Evolutionary conservation across 2,329 filamentous ascomycete genomes (phyloP), one percentile per base, ranked within the genome.

Genomic region (Ophiobolus disseminans): DNA sequence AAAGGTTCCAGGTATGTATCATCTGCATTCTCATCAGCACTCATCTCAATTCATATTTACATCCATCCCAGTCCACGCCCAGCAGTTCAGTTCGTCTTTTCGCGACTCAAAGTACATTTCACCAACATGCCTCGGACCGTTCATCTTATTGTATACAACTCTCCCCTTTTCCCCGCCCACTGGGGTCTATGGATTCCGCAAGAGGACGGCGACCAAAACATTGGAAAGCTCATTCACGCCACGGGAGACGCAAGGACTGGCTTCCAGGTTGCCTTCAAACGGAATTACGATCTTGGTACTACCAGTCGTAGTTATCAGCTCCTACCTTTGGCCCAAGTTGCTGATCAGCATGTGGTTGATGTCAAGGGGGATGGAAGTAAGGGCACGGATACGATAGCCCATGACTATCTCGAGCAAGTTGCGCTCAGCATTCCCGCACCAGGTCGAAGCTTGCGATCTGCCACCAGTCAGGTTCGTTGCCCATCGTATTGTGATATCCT

Each of bases 131-230:
- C 53, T 28, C 56, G 56, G 5, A 43, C 57, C n/a, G 38, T 65
- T 19, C 55, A 58, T 28, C 45, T 65, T 20, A 20, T 62, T 13
- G 30, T 65, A 1, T 65, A 51, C 34, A 57, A 55, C 26, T 60
- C 59, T 19, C 56, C 53, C 1, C 48, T 64, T 14, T 65, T 68
- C 25, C 55, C 62, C 23, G 61, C 62, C 16, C 65, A 68, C 23
- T 68, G 58, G 61, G 48, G 39, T n/a, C 20, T 67, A 19, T 66
- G 54, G 54, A 47, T 67, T 21, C 61, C 63, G 11, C 26, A 22
- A 2, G 25, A 20, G 6, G 35, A 42, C 23, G n/a, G n/a, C n/a
- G 30, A 56, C 4, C 38, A 41, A 40, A 34, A 31, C 16, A 28
- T 50, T 20, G 65, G 63, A 13, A 67, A 62, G 28, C 46, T 48